Evolutionary conservation across 176 grass and related monocot species (phyloP).

Genomic region (sorghum (Sorghum bicolor)): DNA sequence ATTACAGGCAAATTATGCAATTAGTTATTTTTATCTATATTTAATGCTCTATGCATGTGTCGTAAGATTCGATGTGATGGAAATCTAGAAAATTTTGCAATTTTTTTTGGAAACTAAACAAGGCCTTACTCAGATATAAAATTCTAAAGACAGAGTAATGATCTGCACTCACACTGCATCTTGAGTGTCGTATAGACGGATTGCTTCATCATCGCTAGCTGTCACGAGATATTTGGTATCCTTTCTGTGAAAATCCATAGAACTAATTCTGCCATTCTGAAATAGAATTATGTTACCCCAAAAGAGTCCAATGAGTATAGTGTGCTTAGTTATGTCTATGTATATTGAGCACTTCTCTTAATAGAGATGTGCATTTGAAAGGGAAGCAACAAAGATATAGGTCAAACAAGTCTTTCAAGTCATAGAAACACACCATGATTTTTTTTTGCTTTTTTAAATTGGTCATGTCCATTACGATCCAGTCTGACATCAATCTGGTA

Average conservation of each 20-base stretch:
- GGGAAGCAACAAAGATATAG: conserved; percentile 6
- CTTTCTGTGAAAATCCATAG: conserved; percentile 93
- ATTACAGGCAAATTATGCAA: no score
- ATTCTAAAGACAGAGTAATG: not conserved
- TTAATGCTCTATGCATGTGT: no score
- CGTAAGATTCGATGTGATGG: no score
- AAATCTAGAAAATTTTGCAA: no score
- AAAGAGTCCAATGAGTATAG: not conserved
- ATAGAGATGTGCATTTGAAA: not conserved
- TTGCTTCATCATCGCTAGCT: conserved; percentile 93
- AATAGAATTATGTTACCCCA: conserved; percentile 6
- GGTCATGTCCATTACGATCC: not conserved
- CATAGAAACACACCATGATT: not conserved
- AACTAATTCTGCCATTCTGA: conserved; percentile 92
- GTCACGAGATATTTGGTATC: conserved; percentile 82
- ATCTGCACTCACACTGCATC: conserved; percentile 67
- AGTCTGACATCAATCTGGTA: not conserved
- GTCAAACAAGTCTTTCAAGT: not conserved
- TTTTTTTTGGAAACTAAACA: no score
- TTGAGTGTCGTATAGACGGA: conserved; percentile 89
- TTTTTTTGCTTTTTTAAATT: not conserved
- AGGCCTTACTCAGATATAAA: conserved; percentile 18
- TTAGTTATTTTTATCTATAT: no score
- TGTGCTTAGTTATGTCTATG: not conserved
- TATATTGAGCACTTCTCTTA: not conserved